These are phyloP conservation scores for Miscanthus lutarioriparius DNA, from an alignment of 176 grass and related monocot species.

Conservation along the genomic window DNA sequence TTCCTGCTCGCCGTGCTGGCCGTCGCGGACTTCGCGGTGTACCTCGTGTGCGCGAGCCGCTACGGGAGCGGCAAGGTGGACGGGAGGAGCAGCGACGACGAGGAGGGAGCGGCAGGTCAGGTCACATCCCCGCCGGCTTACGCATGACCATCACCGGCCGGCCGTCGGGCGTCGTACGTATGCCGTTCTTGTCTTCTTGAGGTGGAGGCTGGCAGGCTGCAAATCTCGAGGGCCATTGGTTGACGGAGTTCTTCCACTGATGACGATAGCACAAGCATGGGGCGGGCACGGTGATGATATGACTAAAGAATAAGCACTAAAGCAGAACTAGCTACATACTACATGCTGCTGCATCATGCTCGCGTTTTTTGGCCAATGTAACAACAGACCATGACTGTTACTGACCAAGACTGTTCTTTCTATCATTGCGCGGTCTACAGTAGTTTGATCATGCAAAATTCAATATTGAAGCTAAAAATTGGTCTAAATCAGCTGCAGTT, in stretches of 20 bases:
- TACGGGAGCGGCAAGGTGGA: slow-evolving; percentile 60
- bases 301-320: slow-evolving; percentile 38
- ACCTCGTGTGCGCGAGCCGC: slow-evolving; percentile 57
- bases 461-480: background rate
- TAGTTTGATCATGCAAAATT: background rate
- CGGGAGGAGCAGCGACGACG: slow-evolving; percentile 31
- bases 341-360: background rate
- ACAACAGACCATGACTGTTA: slow-evolving; percentile 25
- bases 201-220: slow-evolving; percentile 27
- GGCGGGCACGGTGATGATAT: background rate
- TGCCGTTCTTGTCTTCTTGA: slow-evolving; percentile 27
- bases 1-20: slow-evolving; percentile 72
- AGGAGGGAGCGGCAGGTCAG: slow-evolving; percentile 11
- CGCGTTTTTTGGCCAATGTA: slow-evolving; percentile 36
- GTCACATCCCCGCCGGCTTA: background rate
- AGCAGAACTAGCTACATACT: background rate
- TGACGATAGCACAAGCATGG: slow-evolving; percentile 39
- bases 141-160: slow-evolving; percentile 5
- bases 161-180: background rate
- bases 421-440: background rate
- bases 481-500: too few species aligned
- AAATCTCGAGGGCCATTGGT: background rate
- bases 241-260: slow-evolving; percentile 28
- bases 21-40: slow-evolving; percentile 59
- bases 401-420: slow-evolving; percentile 30